Percentiles rank a stretch among this genome's conserved stretches.
phyloP scores from a whole-genome alignment of 2,329 filamentous ascomycete genomes.

The Lachnellula arida region DNA sequence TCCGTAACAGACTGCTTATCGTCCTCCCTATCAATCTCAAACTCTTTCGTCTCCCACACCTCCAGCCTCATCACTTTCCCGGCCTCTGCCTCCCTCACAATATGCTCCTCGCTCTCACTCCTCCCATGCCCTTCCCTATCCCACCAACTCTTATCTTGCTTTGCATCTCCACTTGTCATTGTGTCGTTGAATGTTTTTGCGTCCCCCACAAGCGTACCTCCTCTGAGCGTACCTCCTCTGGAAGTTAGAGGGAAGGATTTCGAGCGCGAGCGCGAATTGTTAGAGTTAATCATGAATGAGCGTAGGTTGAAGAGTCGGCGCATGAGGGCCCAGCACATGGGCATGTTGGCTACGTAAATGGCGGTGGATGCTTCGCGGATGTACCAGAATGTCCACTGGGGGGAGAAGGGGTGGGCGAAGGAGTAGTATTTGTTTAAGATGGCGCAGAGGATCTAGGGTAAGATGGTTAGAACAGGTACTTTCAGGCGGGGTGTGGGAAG shows the following conservation, averaged over 20 bases:
- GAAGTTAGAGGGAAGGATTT: slow-evolving; percentile 9
- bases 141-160: slow-evolving; percentile 18
- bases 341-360: slow-evolving; percentile 49
- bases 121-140: slow-evolving; percentile 13
- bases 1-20: too few relatives aligned
- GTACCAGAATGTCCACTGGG: slow-evolving; percentile 43
- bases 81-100: slow-evolving; percentile 4
- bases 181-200: too few relatives aligned
- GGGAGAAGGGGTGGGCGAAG: slow-evolving; percentile 33
- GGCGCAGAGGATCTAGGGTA: slow-evolving; percentile 43
- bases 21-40: slow-evolving; percentile 16
- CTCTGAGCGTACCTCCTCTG: not conserved
- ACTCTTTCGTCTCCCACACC: slow-evolving; percentile 22
- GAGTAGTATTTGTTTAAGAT: slow-evolving; percentile 47
- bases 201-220: not conserved
- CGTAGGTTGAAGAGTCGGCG: slow-evolving; percentile 36
- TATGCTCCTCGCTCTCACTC: slow-evolving; percentile 23
- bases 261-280: slow-evolving; percentile 3
- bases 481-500: not conserved
- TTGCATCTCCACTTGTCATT: not conserved
- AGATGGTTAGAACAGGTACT: not conserved
- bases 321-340: slow-evolving; percentile 48
- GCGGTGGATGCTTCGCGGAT: slow-evolving; percentile 49
- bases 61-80: slow-evolving; percentile 13
- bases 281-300: slow-evolving; percentile 17